phyloP scores from a whole-genome alignment of 352 stramenopile species.

The Phytopythium delawarense region DNA sequence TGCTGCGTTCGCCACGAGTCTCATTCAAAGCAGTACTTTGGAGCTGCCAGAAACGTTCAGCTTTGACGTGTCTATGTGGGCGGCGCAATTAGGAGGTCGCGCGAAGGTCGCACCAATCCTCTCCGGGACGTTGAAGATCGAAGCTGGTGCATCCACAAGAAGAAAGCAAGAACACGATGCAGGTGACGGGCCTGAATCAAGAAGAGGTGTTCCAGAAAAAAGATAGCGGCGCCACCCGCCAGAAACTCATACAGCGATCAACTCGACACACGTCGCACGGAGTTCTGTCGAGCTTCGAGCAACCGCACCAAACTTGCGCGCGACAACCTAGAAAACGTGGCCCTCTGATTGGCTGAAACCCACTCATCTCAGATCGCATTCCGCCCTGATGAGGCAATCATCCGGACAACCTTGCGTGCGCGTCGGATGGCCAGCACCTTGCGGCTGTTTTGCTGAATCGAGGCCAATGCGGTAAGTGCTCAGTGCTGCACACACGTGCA shows the following conservation, averaged over 20 bases:
- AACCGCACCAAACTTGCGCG: background rate
- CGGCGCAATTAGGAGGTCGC: background rate
- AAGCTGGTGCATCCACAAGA: background rate
- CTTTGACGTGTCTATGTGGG: background rate
- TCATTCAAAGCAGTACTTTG: background rate
- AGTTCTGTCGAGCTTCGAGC: background rate
- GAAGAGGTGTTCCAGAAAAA: constrained; percentile 3
- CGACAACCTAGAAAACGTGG: background rate
- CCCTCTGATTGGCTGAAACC: background rate
- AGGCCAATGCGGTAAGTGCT: too few species aligned
- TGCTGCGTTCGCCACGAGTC: background rate
- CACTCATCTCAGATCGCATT: background rate
- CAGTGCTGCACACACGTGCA: too few species aligned
- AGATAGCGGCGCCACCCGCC: background rate
- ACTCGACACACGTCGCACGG: background rate
- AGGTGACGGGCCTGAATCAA: background rate
- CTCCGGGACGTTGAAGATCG: background rate
- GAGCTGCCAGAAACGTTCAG: constrained; percentile 3
- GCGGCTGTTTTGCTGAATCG: background rate
- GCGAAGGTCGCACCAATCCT: background rate
- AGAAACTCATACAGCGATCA: background rate
- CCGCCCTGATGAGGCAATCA: constrained; percentile 3
- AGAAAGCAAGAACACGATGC: constrained; percentile 4
- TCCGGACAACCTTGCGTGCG: background rate
- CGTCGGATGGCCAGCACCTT: background rate